These are phyloP conservation scores for Mallotus nudiflorus DNA, from an alignment of 345 rosid species.

Conservation along the genomic window DNA sequence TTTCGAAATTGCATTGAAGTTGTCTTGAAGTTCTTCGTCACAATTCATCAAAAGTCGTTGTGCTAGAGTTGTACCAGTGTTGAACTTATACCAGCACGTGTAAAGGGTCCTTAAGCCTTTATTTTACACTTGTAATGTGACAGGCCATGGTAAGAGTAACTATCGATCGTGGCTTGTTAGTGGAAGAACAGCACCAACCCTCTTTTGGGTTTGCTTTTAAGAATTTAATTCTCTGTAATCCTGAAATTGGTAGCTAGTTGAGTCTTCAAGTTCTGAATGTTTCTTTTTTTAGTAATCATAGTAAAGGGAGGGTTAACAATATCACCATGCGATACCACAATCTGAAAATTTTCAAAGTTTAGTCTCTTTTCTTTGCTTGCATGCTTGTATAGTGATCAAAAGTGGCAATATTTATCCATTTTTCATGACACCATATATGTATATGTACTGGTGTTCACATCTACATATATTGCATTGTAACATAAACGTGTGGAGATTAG, in stretches of 20 bases:
- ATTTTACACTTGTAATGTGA: conserved; percentile 3
- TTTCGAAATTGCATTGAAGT: not conserved
- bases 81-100: conserved; percentile 8
- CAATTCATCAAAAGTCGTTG: not conserved
- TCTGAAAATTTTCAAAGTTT: not conserved
- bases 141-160: not conserved
- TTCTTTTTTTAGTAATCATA: not conserved
- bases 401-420: not conserved
- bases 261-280: not conserved
- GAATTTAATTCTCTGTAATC: too few relatives aligned
- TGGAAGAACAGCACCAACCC: not conserved
- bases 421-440: too few relatives aligned
- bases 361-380: too few relatives aligned
- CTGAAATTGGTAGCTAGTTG: not conserved
- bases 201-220: not conserved
- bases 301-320: not conserved
- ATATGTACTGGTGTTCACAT: too few relatives aligned
- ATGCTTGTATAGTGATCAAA: not conserved
- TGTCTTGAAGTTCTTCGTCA: not conserved
- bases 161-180: conserved; percentile 7
- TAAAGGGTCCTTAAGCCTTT: conserved; percentile 2
- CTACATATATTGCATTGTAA: too few relatives aligned
- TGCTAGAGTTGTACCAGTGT: not conserved
- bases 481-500: too few relatives aligned
- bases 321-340: not conserved